phyloP scores from a whole-genome alignment of 495 filamentous ascomycete species.

The Usnea hakonensis region DNA sequence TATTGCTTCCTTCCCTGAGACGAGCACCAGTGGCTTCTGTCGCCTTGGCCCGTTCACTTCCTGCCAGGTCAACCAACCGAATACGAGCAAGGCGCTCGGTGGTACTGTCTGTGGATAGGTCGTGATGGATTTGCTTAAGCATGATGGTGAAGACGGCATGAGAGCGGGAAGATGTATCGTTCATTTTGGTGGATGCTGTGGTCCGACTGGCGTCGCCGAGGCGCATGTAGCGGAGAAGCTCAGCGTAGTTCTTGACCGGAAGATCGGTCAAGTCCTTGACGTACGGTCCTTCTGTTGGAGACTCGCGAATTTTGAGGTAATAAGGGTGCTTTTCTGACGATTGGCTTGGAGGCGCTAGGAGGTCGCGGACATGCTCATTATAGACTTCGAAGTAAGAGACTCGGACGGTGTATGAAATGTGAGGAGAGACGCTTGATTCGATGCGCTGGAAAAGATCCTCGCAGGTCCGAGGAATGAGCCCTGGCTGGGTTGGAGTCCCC shows the following conservation, averaged over 20 bases:
- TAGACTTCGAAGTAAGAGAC: constrained; percentile 99
- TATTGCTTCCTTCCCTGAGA: constrained; percentile 90
- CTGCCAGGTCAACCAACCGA: constrained; percentile 89
- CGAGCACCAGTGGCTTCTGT: constrained; percentile 90
- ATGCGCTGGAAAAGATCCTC: constrained; percentile 95
- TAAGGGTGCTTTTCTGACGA: constrained; percentile 56
- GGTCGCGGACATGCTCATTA: constrained; percentile 96
- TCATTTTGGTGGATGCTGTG: constrained; percentile 98
- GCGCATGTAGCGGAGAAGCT: constrained; percentile 85
- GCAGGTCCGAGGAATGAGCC: constrained; percentile 94
- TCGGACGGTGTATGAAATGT: constrained; percentile 90
- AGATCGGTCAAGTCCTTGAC: constrained; percentile 93
- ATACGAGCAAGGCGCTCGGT: constrained; percentile 91
- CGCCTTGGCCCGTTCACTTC: constrained; percentile 87
- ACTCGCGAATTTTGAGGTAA: constrained; percentile 96
- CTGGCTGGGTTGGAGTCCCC: constrained; percentile 79
- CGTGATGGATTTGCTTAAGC: constrained; percentile 93
- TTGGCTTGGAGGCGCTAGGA: constrained; percentile 66
- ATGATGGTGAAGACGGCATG: constrained; percentile 98
- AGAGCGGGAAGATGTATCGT: constrained; percentile 88
- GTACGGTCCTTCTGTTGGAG: constrained; percentile 91
- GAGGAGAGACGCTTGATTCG: constrained; percentile 70
- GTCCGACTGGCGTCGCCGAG: constrained; percentile 83
- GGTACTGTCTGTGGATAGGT: constrained; percentile 88
- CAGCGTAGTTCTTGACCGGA: constrained; percentile 70